Conservation (phyloP, 306 rosid species). For the Vigna mungo region DNA sequence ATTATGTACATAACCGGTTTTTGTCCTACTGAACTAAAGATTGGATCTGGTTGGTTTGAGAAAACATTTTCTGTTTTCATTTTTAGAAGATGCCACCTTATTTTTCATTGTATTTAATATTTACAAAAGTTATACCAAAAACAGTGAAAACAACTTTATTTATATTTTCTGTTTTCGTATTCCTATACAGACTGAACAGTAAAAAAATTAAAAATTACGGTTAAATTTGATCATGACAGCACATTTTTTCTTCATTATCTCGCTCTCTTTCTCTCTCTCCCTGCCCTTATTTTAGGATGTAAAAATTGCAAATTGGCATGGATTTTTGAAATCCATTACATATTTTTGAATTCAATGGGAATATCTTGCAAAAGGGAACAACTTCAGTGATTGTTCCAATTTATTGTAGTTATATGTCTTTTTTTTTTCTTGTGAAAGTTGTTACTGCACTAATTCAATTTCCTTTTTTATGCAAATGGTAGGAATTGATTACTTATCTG, state of each 20-base stretch:
- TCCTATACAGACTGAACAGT: too few relatives aligned
- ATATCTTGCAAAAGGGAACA: too few relatives aligned
- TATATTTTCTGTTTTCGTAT: not conserved
- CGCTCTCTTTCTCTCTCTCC: too few relatives aligned
- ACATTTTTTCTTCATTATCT: not conserved
- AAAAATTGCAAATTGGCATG: too few relatives aligned
- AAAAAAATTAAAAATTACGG: not conserved
- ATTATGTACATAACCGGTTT: not conserved
- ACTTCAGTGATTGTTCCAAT: too few relatives aligned
- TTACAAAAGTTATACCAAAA: not conserved
- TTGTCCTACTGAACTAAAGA: not conserved
- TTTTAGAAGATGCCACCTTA: not conserved
- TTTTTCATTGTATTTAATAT: not conserved
- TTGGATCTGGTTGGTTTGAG: not conserved
- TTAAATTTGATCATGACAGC: not conserved
- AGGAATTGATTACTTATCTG: conserved; percentile 63
- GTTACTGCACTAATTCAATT: conserved; percentile 33
- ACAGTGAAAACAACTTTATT: not conserved
- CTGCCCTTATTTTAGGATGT: too few relatives aligned
- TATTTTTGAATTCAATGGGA: too few relatives aligned
- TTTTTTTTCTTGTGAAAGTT: not conserved
- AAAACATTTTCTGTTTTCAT: not conserved
- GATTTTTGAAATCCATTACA: too few relatives aligned
- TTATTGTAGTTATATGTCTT: not conserved
- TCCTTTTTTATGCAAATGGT: conserved; percentile 39